Evolutionary conservation across 768 basidiomycete species (phyloP), one percentile per base, ranked within the genome.

Genomic region (Tubosaeta sp.): DNA sequence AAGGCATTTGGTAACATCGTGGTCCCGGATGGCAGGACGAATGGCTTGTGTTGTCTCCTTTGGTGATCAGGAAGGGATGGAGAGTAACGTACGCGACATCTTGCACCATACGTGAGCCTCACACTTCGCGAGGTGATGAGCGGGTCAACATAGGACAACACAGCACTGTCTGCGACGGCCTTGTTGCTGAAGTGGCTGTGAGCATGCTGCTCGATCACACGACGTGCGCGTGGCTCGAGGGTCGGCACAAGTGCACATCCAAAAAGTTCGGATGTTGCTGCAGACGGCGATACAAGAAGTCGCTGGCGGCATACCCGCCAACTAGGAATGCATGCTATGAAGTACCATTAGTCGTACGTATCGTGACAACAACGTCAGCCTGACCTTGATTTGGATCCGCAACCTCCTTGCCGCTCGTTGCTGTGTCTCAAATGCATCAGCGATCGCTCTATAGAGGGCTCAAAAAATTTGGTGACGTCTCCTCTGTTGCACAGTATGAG

Each of bases 201-300:
- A 65, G 43, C 11, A 43, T 2, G 3, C 11, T 27, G 19, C 11
- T 8, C n/a, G 27, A 25, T 1, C 10, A 27, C 0, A 6, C 43
- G 6, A 55, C 78, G 17, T 62, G 81, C 82, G 75, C 70, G 52
- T 77, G 75, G 35, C 71, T 73, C 49, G 78, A 72, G 4, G 81
- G 81, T 13, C 80, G 71, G 46, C 72, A 70, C 6, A 83, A 61
- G 7, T 70, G 64, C 3, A 79, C 56, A 0, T 72, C 70, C 1
- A 67, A 11, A 68, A 66, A 66, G 17, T 54, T 58, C 1, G 79
- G 49, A 37, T 9, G n/a, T 17, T 9, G 19, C 73, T 75, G 48
- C 2, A 45, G 11, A 16, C 27, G 7, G 10, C 25, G 27, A 16
- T 35, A 16, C 34, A 35, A 16, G 14, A 14, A 35, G 16, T 35